Evolutionary conservation across 768 basidiomycete genomes (phyloP).

Genomic region (Phylloporus sp.): DNA sequence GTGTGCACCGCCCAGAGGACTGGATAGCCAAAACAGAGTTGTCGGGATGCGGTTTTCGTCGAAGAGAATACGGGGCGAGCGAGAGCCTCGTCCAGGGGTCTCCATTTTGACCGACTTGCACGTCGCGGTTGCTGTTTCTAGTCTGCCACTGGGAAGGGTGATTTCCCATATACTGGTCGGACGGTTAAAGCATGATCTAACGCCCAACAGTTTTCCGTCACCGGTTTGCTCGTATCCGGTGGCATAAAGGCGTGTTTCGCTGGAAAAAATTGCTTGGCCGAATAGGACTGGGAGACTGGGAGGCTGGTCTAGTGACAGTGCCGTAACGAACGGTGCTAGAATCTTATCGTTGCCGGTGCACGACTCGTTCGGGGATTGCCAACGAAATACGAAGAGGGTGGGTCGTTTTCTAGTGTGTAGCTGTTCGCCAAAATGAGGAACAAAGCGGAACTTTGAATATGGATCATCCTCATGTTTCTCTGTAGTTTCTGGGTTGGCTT

Average conservation of each 20-base stretch:
- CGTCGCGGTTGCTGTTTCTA: constrained; percentile 9
- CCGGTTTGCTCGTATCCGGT: constrained; percentile 58
- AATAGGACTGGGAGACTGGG: constrained; percentile 34
- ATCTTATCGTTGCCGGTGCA: constrained; percentile 2
- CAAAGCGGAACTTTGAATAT: constrained; percentile 48
- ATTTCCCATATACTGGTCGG: constrained; percentile 56
- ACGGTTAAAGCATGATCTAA: constrained; percentile 59
- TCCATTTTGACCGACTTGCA: constrained; percentile 35
- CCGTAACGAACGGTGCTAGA: constrained; percentile 7
- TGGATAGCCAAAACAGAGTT: constrained; percentile 51
- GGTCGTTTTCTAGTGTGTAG: constrained; percentile 51
- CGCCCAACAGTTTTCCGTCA: constrained; percentile 57
- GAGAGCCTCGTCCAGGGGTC: constrained; percentile 42
- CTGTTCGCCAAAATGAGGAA: constrained; percentile 62
- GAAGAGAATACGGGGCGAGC: constrained; percentile 53
- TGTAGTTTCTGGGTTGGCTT: constrained; percentile 35
- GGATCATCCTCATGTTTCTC: constrained; percentile 23
- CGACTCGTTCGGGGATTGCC: constrained; percentile 26
- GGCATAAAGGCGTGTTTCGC: constrained; percentile 43
- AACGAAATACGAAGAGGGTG: constrained; percentile 50
- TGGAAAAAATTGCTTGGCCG: constrained; percentile 54
- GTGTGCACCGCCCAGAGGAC: constrained; percentile 55
- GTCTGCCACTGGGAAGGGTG: constrained; percentile 16
- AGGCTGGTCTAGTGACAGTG: constrained; percentile 12
- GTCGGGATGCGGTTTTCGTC: constrained; percentile 18